Conservation (phyloP, 2,329 filamentous ascomycete species). For the Juglanconis oblonga region DNA sequence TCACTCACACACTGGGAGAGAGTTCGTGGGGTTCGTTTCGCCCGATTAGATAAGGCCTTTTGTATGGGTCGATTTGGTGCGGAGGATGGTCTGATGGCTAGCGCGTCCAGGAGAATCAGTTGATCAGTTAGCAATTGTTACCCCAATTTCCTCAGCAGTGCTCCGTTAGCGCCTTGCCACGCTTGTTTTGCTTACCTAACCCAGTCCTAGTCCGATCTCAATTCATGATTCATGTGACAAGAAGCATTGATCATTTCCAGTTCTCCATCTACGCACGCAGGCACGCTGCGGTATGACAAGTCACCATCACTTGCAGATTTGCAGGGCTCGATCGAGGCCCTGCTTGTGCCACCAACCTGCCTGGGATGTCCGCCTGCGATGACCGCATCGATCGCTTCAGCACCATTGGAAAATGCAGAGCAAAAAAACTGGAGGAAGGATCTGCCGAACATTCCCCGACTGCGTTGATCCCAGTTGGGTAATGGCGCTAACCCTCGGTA, state of each 20-base stretch:
- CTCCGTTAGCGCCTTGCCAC: not conserved
- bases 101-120: too few species aligned
- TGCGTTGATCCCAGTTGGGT: not conserved
- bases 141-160: not conserved
- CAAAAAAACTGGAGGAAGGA: not conserved
- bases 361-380: too few species aligned
- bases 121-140: too few species aligned
- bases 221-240: not conserved
- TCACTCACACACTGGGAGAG: too few species aligned
- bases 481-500: not conserved
- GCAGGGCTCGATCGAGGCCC: not conserved
- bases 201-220: too few species aligned
- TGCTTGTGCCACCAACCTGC: too few species aligned
- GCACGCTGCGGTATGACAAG: not conserved
- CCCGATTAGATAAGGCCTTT: constrained; percentile 1
- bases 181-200: too few species aligned
- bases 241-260: too few species aligned
- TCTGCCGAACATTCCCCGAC: not conserved
- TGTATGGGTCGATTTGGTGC: not conserved
- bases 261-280: not conserved
- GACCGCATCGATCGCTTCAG: too few species aligned
- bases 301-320: not conserved
- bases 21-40: not conserved
- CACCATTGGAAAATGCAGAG: too few species aligned
- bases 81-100: not conserved